Base-by-base conservation (phyloP, 805 yeast genomes). In the Lachancea sp. region DNA sequence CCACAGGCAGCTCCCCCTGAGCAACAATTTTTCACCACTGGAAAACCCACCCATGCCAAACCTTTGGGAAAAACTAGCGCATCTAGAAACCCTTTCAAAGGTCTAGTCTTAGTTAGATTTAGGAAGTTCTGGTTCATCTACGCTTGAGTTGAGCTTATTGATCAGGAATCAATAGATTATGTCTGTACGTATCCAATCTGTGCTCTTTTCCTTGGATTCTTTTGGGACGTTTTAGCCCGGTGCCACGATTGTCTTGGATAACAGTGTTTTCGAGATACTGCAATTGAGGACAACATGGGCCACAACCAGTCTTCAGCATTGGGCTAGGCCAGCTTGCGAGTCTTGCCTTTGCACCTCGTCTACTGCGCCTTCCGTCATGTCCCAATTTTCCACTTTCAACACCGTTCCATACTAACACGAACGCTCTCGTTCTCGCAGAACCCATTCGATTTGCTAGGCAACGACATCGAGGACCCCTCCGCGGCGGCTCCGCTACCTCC, bases 381-480 rank as follows among this genome's bases (percentile, higher is more conserved):
- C n/a, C n/a, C n/a, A n/a, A n/a, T n/a, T n/a, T n/a, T n/a, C n/a
- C n/a, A 4, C 16, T 10, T 13, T 4, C 11, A 15, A 13, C 18
- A 5, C 6, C 4, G 15, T 32, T 32, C 19, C 15, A 4, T 43
- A 43, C 46, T 43, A 43, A 43, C 46, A 13, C 22, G 22, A 13
- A 19, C 16, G 8, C n/a, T 18, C 16, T 10, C 19, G 3, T 19
- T 13, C 10, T 3, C 26, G 27, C 38, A 82, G 87, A 85, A 85
- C 75, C 85, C 86, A 68, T 85, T 74, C 71, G 85, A 78, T 70
- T 78, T 85, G 70, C 76, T 85, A 74, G 93, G 76, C 69, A 85
- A 86, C 80, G 95, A 86, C 75, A 86, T 85, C 60, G 90, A 85
- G 67, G 95, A 82, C 70, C 84, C 79, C 60, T 77, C 73, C 63